Evolutionary conservation across 371 early-diverging fungal genomes (phyloP).

Genomic region (Mortierella sp.): DNA sequence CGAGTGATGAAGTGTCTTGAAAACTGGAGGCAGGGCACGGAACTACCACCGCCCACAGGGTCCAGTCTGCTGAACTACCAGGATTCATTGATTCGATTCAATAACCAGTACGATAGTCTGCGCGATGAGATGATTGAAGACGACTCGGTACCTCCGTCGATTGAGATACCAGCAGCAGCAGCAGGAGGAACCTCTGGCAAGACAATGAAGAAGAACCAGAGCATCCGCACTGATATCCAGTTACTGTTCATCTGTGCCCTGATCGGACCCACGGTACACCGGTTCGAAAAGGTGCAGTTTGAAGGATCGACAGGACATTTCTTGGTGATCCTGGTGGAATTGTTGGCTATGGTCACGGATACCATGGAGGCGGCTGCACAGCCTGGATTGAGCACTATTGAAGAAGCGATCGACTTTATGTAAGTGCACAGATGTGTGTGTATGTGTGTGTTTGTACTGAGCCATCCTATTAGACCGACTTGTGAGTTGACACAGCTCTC

Average conservation of each 20-base stretch:
- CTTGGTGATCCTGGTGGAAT: conserved; percentile 36
- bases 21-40: conserved; percentile 29
- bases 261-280: conserved; percentile 78
- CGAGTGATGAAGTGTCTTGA: conserved; percentile 42
- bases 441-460: not conserved
- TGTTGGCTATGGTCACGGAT: conserved; percentile 26
- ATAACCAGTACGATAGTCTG: conserved; percentile 5
- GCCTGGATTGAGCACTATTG: conserved; percentile 38
- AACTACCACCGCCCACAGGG: conserved; percentile 22
- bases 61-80: conserved; percentile 27
- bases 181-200: conserved; percentile 13
- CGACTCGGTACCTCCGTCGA: not conserved
- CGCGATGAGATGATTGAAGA: conserved; percentile 23
- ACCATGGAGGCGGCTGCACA: conserved; percentile 23
- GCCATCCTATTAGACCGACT: no score
- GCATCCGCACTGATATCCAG: conserved; percentile 75
- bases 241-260: conserved; percentile 78
- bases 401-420: conserved; percentile 47
- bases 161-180: not conserved
- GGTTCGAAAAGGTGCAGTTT: conserved; percentile 67
- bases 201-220: conserved; percentile 15
- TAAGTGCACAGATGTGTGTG: conserved; percentile 7
- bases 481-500: not conserved
- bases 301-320: conserved; percentile 45
- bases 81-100: conserved; percentile 20